Conservation (phyloP, 345 rosid genomes). For the Combretum micranthum region DNA sequence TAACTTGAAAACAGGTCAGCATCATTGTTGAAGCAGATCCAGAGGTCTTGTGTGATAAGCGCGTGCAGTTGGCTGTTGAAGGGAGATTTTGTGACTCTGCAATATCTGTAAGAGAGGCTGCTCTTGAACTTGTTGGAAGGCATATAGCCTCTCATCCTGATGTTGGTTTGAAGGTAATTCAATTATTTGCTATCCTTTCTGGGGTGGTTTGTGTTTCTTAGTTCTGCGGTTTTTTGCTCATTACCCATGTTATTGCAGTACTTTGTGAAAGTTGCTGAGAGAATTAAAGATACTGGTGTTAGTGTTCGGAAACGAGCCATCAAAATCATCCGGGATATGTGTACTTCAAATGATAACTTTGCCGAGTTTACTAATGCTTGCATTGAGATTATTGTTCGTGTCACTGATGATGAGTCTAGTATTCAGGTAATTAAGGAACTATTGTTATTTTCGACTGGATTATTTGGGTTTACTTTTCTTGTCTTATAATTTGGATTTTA, state of each 20-base stretch:
- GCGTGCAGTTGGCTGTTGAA: conserved; percentile 94
- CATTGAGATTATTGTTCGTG: conserved; percentile 87
- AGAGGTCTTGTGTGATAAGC: conserved; percentile 87
- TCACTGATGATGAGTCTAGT: conserved; percentile 93
- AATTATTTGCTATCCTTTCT: too few relatives aligned
- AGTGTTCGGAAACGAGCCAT: conserved; percentile 97
- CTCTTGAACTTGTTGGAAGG: conserved; percentile 97
- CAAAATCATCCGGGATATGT: conserved; percentile 93
- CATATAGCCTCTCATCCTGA: conserved; percentile 98
- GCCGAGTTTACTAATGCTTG: conserved; percentile 86
- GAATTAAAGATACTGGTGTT: conserved; percentile 98
- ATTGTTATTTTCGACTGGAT: conserved; percentile 1
- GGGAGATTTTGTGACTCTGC: conserved; percentile 99
- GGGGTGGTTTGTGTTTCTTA: neutral
- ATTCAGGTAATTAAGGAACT: conserved; percentile 61
- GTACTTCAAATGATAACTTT: conserved; percentile 78
- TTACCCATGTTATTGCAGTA: conserved; percentile 39
- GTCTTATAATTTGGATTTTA: neutral
- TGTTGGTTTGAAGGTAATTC: conserved; percentile 79
- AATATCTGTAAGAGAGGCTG: conserved; percentile 97
- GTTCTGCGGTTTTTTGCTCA: conserved; percentile 3
- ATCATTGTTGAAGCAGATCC: conserved; percentile 97
- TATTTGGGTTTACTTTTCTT: too few relatives aligned
- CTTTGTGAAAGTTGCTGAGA: conserved; percentile 97
- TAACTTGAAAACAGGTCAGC: conserved; percentile 67